Evolutionary conservation across 495 filamentous ascomycete genomes (phyloP), one percentile per base, ranked within the genome.

Genomic region (Penicillium flavigenum): DNA sequence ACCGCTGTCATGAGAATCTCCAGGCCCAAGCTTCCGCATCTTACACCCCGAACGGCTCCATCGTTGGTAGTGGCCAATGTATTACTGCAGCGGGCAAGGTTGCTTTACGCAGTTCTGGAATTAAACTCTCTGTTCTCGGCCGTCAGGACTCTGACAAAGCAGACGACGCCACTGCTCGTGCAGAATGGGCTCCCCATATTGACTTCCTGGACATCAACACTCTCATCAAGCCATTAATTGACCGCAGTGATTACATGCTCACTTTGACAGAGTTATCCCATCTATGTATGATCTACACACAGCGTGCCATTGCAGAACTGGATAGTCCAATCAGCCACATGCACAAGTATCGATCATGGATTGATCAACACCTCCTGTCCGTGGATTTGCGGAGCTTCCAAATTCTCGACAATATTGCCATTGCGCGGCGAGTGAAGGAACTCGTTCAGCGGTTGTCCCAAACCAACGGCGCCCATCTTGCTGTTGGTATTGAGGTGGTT

Each of bases 101-200:
- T 20, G 50, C 56, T 1, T 46, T 62, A n/a, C 26, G 31, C 22
- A 51, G 31, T 5, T 49, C 44, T 27, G 60, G 60, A 24, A 31
- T 51, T 5, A 58, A 24, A 41, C 41, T 62, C 4, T 58, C 60
- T 20, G 46, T 36, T 26, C 26, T 65, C 10, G 58, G 62, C n/a
- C 56, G 54, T 17, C 56, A 47, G 12, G 52, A 47, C 12, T 3
- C 31, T n/a, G 32, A 39, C 6, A 39, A 56, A n/a, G 29, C 29
- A 22, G 31, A 26, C 0, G 20, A 41, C 3, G 12, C 45, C 11
- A 47, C 41, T 32, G 53, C 47, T 9, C 38, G 50, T 5, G n/a
- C 20, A 24, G 45, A 54, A 49, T 65, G 63, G 63, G 60, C 50
- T n/a, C 63, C 63, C 2, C 59, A 62, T 32, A 54, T 65, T 7